Conservation (phyloP, 352 stramenopile genomes). For the Phytophthora cactorum region DNA sequence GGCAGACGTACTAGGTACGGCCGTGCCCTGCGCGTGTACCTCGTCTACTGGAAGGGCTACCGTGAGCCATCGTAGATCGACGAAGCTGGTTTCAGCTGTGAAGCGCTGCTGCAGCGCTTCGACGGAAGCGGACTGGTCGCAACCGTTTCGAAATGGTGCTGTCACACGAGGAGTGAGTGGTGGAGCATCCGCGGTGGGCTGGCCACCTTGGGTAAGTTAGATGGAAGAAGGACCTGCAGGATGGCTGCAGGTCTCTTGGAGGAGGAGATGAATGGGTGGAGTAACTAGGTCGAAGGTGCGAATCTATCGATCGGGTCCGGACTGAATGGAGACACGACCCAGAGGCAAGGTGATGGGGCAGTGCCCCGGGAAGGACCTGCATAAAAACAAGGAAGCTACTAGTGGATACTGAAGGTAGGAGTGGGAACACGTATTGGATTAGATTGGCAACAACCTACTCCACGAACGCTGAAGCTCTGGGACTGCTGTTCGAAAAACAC, state of each 20-base stretch:
- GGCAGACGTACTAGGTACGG: background rate
- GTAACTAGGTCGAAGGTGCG: too few relatives aligned
- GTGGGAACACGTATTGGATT: too few relatives aligned
- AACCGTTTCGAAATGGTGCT: background rate
- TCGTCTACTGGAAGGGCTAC: constrained; percentile 1
- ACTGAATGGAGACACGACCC: too few relatives aligned
- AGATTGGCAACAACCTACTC: too few relatives aligned
- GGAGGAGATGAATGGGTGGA: too few relatives aligned
- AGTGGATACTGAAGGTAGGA: too few relatives aligned
- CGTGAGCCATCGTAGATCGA: background rate
- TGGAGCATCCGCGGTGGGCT: background rate
- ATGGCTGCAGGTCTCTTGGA: background rate
- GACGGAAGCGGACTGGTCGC: background rate
- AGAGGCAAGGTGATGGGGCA: too few relatives aligned
- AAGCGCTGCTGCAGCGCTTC: background rate
- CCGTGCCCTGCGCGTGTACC: background rate
- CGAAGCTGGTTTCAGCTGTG: too few relatives aligned
- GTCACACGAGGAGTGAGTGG: background rate
- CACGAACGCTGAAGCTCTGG: too few relatives aligned
- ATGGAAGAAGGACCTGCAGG: background rate
- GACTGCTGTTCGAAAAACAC: background rate
- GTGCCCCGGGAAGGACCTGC: too few relatives aligned
- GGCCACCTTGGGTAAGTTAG: background rate
- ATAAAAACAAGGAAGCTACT: too few relatives aligned
- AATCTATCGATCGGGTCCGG: too few relatives aligned